Base-by-base conservation (phyloP, 1,139 yeast genomes). In the Suhomyces bolitotheri region DNA sequence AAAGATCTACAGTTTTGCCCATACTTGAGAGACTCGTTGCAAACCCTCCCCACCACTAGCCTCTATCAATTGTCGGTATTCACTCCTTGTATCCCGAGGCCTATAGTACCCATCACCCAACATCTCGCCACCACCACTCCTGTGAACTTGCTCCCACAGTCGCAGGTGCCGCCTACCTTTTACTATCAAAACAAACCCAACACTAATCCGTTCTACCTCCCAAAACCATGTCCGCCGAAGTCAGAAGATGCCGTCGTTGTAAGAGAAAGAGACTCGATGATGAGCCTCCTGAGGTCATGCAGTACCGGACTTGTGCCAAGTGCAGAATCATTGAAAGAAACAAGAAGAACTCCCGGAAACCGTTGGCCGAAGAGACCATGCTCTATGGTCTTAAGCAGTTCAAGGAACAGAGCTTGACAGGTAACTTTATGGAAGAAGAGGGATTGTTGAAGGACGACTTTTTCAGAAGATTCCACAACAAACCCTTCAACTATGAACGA, bases 241-340 rank as follows among this genome's bases (percentile, higher is more conserved):
- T 46, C 24, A 66, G 73, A 60, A 58, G 74, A 50, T 76, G 82
- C 50, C 79, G 82, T 55, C 73, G 82, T 47, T 76, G 82, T 59
- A 76, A 76, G 50, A 60, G 80, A 41, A 71, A 72, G 67, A 67
- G 82, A 62, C 67, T 74, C 47, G 76, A 71, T 39, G 78, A 75
- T 43, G 82, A 76, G 54, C 78, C 78, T n/a, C 72, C 76, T 1
- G 80, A 75, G 44, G 80, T 76, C 29, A 62, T 73, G 46, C 79
- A 74, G 47, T 76, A 74, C 54, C 75, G 75, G 47, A 76, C 82
- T 2, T 76, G 82, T 58, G 78, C 78, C 53, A 74, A 76, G 44
- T 76, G 82, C 55, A 68, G 82, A 43, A 73, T 75, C 51, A 73
- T 76, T 34, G 82, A 76, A 49, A 54, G 75, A 36, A 70, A 67